phyloP scores from a whole-genome alignment of 352 stramenopile species.

The Globisporangium okanoganense region DNA sequence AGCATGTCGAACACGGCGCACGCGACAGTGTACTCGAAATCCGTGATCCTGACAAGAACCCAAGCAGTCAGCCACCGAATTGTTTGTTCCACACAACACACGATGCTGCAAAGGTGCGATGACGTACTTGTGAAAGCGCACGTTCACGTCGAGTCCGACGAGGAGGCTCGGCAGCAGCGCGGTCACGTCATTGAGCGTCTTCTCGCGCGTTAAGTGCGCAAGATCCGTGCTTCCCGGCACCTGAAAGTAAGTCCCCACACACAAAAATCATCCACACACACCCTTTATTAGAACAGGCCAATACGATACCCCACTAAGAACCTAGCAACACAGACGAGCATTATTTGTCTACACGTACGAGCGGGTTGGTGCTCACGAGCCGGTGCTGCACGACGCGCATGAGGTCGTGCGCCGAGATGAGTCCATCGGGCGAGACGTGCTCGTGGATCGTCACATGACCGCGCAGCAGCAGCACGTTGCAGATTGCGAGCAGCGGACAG shows the following conservation, averaged over 20 bases:
- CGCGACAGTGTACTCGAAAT: slow-evolving; percentile 95
- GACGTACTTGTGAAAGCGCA: slow-evolving; percentile 93
- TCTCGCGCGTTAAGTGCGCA: slow-evolving; percentile 66
- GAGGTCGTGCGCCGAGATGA: slow-evolving; percentile 89
- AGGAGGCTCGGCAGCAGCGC: slow-evolving; percentile 92
- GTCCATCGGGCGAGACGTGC: slow-evolving; percentile 40
- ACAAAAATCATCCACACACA: too few relatives aligned
- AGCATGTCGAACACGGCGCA: slow-evolving; percentile 96
- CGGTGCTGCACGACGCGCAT: slow-evolving; percentile 87
- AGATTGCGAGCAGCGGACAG: slow-evolving; percentile 95
- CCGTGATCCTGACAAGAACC: slow-evolving; percentile 46
- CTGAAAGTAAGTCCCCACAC: slow-evolving; percentile 18
- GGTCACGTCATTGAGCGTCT: slow-evolving; percentile 88
- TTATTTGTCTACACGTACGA: slow-evolving; percentile 23
- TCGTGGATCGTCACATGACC: slow-evolving; percentile 83
- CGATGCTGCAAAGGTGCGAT: too few relatives aligned
- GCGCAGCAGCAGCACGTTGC: slow-evolving; percentile 94
- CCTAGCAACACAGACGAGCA: background rate
- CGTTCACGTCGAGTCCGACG: slow-evolving; percentile 97
- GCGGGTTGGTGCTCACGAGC: slow-evolving; percentile 83
- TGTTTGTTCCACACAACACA: too few relatives aligned
- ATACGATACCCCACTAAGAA: background rate
- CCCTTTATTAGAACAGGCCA: background rate
- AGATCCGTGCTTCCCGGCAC: slow-evolving; percentile 47
- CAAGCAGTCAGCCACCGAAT: slow-evolving; percentile 6